Evolutionary conservation across 768 basidiomycete genomes (phyloP).

Genomic region (Russula lepida): DNA sequence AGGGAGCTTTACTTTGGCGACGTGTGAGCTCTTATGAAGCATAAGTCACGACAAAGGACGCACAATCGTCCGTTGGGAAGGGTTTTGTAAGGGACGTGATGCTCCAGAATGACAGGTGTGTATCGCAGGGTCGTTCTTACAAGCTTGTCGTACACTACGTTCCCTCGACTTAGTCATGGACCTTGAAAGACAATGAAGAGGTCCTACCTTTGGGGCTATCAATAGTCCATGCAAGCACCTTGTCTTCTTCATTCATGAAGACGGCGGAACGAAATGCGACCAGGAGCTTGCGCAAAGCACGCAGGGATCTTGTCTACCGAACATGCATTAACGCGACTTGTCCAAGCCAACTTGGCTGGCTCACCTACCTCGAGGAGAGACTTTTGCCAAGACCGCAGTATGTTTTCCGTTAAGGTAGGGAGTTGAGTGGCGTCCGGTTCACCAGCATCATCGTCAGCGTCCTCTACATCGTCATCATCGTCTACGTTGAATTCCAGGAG

Average conservation of each 20-base stretch:
- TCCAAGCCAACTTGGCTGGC: neutral
- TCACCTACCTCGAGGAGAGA: slow-evolving; percentile 66
- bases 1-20: slow-evolving; percentile 64
- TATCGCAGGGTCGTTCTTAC: slow-evolving; percentile 80
- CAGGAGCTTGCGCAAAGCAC: slow-evolving; percentile 73
- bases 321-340: neutral
- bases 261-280: slow-evolving; percentile 89
- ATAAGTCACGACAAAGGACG: slow-evolving; percentile 25
- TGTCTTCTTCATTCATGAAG: slow-evolving; percentile 80
- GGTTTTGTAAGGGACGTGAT: slow-evolving; percentile 85
- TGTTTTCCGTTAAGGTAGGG: slow-evolving; percentile 57
- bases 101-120: slow-evolving; percentile 79
- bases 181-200: neutral
- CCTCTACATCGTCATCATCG: slow-evolving; percentile 35
- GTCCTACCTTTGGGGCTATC: slow-evolving; percentile 65
- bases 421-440: slow-evolving; percentile 36
- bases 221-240: slow-evolving; percentile 76
- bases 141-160: slow-evolving; percentile 87
- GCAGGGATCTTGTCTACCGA: slow-evolving; percentile 71
- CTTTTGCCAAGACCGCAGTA: slow-evolving; percentile 81
- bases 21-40: neutral
- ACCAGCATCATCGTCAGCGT: slow-evolving; percentile 38
- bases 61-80: slow-evolving; percentile 80
- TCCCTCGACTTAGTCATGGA: neutral
- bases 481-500: slow-evolving; percentile 65